Base-by-base conservation (phyloP, 257 asterid species). In the Eucommia ulmoides region DNA sequence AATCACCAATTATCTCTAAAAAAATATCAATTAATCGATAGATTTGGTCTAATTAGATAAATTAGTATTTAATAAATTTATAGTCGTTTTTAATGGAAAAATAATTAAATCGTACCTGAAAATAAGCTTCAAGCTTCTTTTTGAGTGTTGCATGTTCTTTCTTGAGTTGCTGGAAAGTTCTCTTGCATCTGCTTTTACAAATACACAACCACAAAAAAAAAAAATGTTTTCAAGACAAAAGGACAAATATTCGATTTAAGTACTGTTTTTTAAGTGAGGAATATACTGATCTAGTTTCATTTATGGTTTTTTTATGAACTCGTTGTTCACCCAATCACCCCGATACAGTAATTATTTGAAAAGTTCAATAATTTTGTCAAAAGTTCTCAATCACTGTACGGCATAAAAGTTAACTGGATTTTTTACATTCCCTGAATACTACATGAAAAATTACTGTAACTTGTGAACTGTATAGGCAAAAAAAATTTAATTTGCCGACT, bases 121-220 rank as follows among this genome's bases (percentile, higher is more conserved):
- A 87, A 52, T 87, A 87, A 53, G 50, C 53, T 77, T 83, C 80
- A 24, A 87, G 82, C 56, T 87, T 83, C 82, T 67, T 81, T 66
- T 15, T 79, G 0, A 83, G 79, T 53, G 81, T 25, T 22, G 69
- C 59, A 62, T 81, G 63, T 71, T 87, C 94, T 70, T 65, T 81
- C 72, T 83, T 87, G 61, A 87, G 48, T 42, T 74, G 93, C 35
- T 76, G 80, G 62, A 81, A 83, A 57, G 71, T 67, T 67, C 71
- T 76, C 76, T 63, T 81, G 73, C 91, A 83, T 66, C 94, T 87
- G 72, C 24, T 33, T 50, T 12, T 44, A 19, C 20, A 52, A 25
- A 42, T 10, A 33, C 33, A 48, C 10, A 20, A 0, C 7, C 15
- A 12, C 7, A 10, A 38, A 19, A 18, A 3, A 19, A 19, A 61